A percentile compares a stretch with the other conserved stretches of the same genome.
phyloP scores from a whole-genome alignment of 2,329 filamentous ascomycete genomes.

The Nigrospora oryzae region DNA sequence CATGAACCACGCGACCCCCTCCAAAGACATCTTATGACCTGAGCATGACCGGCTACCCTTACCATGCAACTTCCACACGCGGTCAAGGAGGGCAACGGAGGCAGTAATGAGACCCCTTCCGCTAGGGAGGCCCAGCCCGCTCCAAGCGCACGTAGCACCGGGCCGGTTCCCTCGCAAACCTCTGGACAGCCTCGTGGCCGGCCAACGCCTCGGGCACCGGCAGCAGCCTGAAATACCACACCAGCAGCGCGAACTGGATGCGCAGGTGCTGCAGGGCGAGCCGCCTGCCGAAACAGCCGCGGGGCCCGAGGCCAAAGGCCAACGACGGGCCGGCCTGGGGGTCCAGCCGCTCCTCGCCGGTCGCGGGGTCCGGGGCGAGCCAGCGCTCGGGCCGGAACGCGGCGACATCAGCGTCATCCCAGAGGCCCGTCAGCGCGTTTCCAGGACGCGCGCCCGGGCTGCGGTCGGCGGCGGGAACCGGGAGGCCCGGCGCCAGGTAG shows the following conservation, averaged over 20 bases:
- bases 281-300: constrained; percentile 9
- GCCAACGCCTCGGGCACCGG: constrained; percentile 6
- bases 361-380: constrained; percentile 4
- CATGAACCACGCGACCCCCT: too few species aligned
- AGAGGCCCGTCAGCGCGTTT: constrained; percentile 4
- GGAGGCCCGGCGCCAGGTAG: constrained; percentile 7
- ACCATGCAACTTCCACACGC: too few species aligned
- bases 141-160: constrained; percentile 17
- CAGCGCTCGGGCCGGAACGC: constrained; percentile 11
- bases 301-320: constrained; percentile 9
- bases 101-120: too few species aligned
- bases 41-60: too few species aligned
- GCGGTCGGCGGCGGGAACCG: constrained; percentile 3
- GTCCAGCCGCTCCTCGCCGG: constrained; percentile 4
- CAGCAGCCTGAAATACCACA: constrained; percentile 10
- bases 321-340: constrained; percentile 7
- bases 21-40: too few species aligned
- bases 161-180: constrained; percentile 21
- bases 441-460: constrained; percentile 5
- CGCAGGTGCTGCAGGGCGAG: constrained; percentile 7
- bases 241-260: constrained; percentile 9
- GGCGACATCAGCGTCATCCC: constrained; percentile 8
- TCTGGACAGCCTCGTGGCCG: constrained; percentile 17
- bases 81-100: too few species aligned
- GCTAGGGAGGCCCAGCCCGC: neutral